Conservation (phyloP, 768 basidiomycete species). For the Boletus rex-veris region DNA sequence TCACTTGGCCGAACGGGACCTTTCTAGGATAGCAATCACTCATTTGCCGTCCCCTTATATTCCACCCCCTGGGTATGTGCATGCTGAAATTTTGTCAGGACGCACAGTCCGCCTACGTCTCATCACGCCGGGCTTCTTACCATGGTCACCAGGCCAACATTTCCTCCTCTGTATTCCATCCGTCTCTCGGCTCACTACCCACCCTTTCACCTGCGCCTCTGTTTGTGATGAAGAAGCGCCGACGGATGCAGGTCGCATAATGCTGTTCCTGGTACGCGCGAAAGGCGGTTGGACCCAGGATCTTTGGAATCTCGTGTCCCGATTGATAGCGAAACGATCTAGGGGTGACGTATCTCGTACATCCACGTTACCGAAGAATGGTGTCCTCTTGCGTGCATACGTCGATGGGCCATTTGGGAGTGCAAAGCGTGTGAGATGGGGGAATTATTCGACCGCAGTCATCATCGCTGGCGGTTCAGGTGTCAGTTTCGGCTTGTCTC, state of each 20-base stretch:
- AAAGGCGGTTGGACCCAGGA: slow-evolving; percentile 66
- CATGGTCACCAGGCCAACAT: slow-evolving; percentile 80
- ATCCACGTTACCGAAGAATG: slow-evolving; percentile 34
- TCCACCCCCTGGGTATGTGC: slow-evolving; percentile 66
- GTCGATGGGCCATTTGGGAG: slow-evolving; percentile 74
- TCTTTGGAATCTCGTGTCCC: slow-evolving; percentile 55
- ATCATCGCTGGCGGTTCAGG: slow-evolving; percentile 74
- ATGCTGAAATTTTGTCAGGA: slow-evolving; percentile 67
- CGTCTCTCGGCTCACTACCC: slow-evolving; percentile 56
- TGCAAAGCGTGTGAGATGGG: slow-evolving; percentile 56
- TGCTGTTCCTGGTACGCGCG: slow-evolving; percentile 67
- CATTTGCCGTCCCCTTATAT: slow-evolving; percentile 26
- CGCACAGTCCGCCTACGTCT: slow-evolving; percentile 67
- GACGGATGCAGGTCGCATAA: slow-evolving; percentile 47
- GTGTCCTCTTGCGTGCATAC: slow-evolving; percentile 52
- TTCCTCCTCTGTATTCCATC: slow-evolving; percentile 66
- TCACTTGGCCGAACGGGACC: neutral
- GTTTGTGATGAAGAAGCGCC: slow-evolving; percentile 48
- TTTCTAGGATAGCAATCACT: neutral
- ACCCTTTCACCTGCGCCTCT: slow-evolving; percentile 72
- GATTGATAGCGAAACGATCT: slow-evolving; percentile 34
- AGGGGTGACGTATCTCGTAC: slow-evolving; percentile 21
- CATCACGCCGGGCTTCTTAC: slow-evolving; percentile 49
- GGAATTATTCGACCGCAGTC: slow-evolving; percentile 52
- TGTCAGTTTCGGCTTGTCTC: slow-evolving; percentile 64